phyloP scores from a whole-genome alignment of 192 early-diverging fungal species.

The Thoreauomyces humboldtii region DNA sequence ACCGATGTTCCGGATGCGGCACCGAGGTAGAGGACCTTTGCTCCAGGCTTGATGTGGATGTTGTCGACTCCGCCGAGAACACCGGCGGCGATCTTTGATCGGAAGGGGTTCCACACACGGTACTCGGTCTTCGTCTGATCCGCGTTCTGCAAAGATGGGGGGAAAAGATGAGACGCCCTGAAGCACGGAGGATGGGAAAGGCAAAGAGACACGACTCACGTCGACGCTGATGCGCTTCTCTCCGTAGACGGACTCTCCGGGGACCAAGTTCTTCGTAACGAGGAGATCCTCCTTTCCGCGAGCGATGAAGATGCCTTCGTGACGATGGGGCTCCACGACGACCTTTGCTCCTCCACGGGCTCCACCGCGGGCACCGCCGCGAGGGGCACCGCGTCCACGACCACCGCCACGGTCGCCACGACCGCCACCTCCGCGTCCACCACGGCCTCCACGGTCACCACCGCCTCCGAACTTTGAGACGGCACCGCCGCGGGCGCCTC shows the following conservation, averaged over 20 bases:
- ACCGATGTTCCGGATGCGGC: conserved; percentile 93
- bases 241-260: conserved; percentile 95
- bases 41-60: conserved; percentile 90
- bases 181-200: not conserved
- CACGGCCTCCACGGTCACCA: conserved; percentile 40
- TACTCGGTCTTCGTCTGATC: conserved; percentile 98
- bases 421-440: conserved; percentile 50
- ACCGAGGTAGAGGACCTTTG: conserved; percentile 98
- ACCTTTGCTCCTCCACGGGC: conserved; percentile 91
- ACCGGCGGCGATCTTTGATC: conserved; percentile 97
- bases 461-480: conserved; percentile 31
- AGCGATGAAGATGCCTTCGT: conserved; percentile 93
- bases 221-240: conserved; percentile 98
- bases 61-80: conserved; percentile 95
- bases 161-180: conserved; percentile 6
- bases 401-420: conserved; percentile 56
- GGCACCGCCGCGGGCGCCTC: conserved; percentile 38
- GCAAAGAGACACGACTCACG: conserved; percentile 55
- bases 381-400: conserved; percentile 56
- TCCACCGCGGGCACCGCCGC: conserved; percentile 69
- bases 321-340: conserved; percentile 94
- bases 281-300: conserved; percentile 98
- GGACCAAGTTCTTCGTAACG: conserved; percentile 97
- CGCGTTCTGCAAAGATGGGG: conserved; percentile 45
- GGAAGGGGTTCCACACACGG: conserved; percentile 99